phyloP scores from a whole-genome alignment of 2,329 filamentous ascomycete species.

The Stagonosporopsis tanaceti region DNA sequence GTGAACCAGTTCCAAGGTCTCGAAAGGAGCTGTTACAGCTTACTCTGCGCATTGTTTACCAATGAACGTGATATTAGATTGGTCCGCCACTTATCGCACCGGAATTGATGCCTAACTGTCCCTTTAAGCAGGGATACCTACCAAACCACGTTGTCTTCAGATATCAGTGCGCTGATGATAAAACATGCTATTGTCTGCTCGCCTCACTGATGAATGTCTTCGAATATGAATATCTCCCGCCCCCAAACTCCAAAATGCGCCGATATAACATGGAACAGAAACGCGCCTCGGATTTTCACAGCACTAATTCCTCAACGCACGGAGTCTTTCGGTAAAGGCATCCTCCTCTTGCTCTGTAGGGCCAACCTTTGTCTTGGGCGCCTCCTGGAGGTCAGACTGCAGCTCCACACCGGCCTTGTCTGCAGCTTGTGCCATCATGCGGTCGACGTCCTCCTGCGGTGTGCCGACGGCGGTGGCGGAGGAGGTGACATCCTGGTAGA shows the following conservation, averaged over 20 bases:
- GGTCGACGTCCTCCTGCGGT: slow-evolving; percentile 85
- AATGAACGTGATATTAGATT: no score
- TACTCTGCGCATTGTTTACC: no score
- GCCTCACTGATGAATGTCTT: not conserved
- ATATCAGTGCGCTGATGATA: not conserved
- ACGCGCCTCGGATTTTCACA: not conserved
- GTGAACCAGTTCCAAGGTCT: no score
- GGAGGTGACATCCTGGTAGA: slow-evolving; percentile 86
- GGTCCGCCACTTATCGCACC: no score
- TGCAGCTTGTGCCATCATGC: slow-evolving; percentile 82
- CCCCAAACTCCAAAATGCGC: slow-evolving; percentile 20
- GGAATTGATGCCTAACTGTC: no score
- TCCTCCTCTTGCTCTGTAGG: slow-evolving; percentile 82
- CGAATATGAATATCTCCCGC: not conserved
- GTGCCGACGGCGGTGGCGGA: slow-evolving; percentile 78
- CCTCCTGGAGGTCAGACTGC: slow-evolving; percentile 73
- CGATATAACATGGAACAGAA: not conserved
- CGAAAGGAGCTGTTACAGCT: no score
- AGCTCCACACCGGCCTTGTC: slow-evolving; percentile 89
- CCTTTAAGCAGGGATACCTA: no score
- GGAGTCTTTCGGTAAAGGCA: slow-evolving; percentile 67
- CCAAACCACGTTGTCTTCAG: no score
- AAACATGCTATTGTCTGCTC: slow-evolving; percentile 1
- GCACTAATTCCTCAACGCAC: slow-evolving; percentile 59
- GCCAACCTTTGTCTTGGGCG: slow-evolving; percentile 66